A percentile compares a stretch with the other conserved stretches of the same genome.
Conservation (phyloP, 768 basidiomycete genomes). For the Xerocomus spinulosus region DNA sequence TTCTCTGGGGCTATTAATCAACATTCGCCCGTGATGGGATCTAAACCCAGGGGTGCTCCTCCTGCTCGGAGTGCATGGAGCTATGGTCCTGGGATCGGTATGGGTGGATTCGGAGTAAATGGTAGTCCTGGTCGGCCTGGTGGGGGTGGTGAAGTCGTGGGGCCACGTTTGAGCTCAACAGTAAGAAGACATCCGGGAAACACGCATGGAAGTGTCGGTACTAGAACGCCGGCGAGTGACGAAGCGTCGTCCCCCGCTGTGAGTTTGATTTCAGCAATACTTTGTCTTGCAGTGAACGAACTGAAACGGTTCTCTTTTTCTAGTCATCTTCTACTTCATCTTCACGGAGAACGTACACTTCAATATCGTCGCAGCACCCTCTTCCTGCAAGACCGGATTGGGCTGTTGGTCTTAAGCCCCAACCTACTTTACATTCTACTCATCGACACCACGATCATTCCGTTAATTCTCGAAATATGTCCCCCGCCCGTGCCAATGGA, state of each 20-base stretch:
- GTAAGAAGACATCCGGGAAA: conserved; percentile 48
- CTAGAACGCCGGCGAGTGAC: conserved; percentile 62
- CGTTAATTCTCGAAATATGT: conserved; percentile 35
- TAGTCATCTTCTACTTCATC: conserved; percentile 79
- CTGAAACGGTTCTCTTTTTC: conserved; percentile 18
- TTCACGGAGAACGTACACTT: conserved; percentile 72
- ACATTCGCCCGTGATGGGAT: conserved; percentile 24
- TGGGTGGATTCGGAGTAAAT: conserved; percentile 39
- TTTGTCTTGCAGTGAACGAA: not conserved
- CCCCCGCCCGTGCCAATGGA: conserved; percentile 34
- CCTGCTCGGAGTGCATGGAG: conserved; percentile 58
- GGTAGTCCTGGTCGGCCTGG: conserved; percentile 21
- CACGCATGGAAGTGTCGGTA: conserved; percentile 48
- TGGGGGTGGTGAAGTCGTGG: conserved; percentile 46
- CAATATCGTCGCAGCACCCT: conserved; percentile 70
- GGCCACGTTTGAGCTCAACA: conserved; percentile 55
- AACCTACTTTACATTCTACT: conserved; percentile 57
- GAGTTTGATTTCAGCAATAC: too few relatives aligned
- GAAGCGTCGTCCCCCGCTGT: conserved; percentile 76
- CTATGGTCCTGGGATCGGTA: conserved; percentile 59
- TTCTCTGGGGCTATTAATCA: conserved; percentile 32
- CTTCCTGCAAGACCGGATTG: conserved; percentile 83
- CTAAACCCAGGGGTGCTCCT: conserved; percentile 32
- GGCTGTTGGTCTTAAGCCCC: conserved; percentile 81
- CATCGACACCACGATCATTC: conserved; percentile 53